Conservation (phyloP, 805 yeast genomes). For the Candida coquimbonensis region DNA sequence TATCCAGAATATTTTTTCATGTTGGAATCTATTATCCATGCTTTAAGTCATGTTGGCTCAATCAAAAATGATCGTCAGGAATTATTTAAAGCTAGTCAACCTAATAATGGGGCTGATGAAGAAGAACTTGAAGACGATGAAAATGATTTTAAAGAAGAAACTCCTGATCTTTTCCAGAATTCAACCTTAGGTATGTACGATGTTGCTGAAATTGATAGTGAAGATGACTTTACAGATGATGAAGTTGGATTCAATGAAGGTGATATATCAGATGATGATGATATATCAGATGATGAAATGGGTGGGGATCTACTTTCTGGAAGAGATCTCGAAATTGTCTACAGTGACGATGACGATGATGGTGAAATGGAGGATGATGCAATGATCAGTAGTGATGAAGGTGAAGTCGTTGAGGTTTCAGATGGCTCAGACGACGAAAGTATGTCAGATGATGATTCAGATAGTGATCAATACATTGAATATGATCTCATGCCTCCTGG, state of each 20-base stretch:
- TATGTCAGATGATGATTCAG: constrained; percentile 12
- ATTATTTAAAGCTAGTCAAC: constrained; percentile 40
- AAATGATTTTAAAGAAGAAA: constrained; percentile 56
- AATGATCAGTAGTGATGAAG: constrained; percentile 25
- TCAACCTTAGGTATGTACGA: constrained; percentile 95
- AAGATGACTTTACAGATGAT: constrained; percentile 50
- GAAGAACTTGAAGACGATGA: constrained; percentile 51
- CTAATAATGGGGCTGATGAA: constrained; percentile 38
- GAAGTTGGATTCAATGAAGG: constrained; percentile 42
- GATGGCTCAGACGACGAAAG: constrained; percentile 10
- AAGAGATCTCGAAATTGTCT: constrained; percentile 23
- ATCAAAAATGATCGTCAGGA: constrained; percentile 52
- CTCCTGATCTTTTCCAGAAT: constrained; percentile 77
- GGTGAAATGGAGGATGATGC: constrained; percentile 27
- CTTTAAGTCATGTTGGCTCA: constrained; percentile 50
- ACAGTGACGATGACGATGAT: constrained; percentile 28
- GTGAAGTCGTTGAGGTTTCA: constrained; percentile 15
- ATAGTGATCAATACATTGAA: constrained; percentile 20
- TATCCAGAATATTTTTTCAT: constrained; percentile 59
- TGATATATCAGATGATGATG: constrained; percentile 26
- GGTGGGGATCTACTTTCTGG: constrained; percentile 15
- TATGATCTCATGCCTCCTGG: constrained; percentile 5
- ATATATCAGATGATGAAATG: constrained; percentile 26
- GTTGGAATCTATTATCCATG: constrained; percentile 50
- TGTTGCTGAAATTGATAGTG: constrained; percentile 62